These are phyloP conservation scores for Solanum medicagineum DNA, from an alignment of 257 asterid species.

Conservation along the genomic window DNA sequence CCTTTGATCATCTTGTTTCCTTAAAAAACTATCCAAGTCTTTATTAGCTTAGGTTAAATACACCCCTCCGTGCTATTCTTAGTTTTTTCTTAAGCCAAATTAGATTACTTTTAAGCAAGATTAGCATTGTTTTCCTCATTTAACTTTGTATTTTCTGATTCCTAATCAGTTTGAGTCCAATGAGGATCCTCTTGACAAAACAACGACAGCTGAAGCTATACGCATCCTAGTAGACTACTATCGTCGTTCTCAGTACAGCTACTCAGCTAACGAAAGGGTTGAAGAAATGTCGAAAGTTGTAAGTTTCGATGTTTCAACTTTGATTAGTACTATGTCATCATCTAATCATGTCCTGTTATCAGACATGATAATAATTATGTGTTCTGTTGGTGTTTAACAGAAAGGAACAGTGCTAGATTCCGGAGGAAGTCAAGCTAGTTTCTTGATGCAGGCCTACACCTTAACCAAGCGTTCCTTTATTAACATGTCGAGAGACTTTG, in stretches of 20 bases:
- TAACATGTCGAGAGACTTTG: slow-evolving; percentile 98
- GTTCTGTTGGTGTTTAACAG: slow-evolving; percentile 18
- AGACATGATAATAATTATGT: neutral
- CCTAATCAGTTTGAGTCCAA: slow-evolving; percentile 54
- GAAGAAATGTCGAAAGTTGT: slow-evolving; percentile 88
- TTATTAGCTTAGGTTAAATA: neutral
- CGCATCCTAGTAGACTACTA: slow-evolving; percentile 51
- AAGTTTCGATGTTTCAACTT: slow-evolving; percentile 12
- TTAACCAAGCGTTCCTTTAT: slow-evolving; percentile 83
- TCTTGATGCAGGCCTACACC: slow-evolving; percentile 80
- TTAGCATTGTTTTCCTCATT: neutral
- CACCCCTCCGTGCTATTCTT: neutral
- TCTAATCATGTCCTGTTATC: neutral
- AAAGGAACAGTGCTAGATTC: slow-evolving; percentile 94
- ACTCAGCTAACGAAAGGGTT: slow-evolving; percentile 56
- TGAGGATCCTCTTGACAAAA: slow-evolving; percentile 90
- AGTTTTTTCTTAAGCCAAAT: neutral
- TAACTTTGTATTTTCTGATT: neutral
- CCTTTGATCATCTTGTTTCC: neutral
- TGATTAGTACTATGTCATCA: neutral
- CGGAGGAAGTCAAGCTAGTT: slow-evolving; percentile 98
- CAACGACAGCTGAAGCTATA: slow-evolving; percentile 81
- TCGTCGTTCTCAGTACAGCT: slow-evolving; percentile 48
- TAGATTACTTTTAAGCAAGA: neutral
- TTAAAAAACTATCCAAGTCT: neutral